Conservation (phyloP, 495 filamentous ascomycete genomes). For the Podospora appendiculata region DNA sequence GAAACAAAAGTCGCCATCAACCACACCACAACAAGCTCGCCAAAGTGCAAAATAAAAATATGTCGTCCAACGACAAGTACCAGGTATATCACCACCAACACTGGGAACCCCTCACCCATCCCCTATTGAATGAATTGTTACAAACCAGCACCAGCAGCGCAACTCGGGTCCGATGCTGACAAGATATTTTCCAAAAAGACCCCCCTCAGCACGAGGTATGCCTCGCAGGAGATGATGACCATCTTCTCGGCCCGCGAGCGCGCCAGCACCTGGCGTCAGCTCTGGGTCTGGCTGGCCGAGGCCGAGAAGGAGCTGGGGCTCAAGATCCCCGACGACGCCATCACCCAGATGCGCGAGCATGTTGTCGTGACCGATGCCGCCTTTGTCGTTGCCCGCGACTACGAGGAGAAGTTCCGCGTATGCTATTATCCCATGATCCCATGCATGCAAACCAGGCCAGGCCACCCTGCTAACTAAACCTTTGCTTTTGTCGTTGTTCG, state of each 20-base stretch:
- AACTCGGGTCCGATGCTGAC: not conserved
- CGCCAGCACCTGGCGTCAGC: conserved; percentile 67
- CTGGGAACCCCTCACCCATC: not conserved
- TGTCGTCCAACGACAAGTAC: not conserved
- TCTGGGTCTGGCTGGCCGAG: conserved; percentile 84
- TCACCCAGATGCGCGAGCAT: conserved; percentile 67
- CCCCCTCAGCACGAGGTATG: conserved; percentile 65
- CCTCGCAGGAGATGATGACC: conserved; percentile 49
- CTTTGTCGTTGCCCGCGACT: conserved; percentile 66
- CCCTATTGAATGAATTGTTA: not conserved
- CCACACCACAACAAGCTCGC: not conserved
- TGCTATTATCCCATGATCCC: not conserved
- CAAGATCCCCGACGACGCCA: conserved; percentile 60
- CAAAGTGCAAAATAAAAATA: not conserved
- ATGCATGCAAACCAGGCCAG: not conserved
- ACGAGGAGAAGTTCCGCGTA: conserved; percentile 47
- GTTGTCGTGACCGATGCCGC: conserved; percentile 68
- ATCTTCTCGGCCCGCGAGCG: conserved; percentile 67
- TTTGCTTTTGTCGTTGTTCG: too few species aligned
- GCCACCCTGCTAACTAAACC: too few species aligned
- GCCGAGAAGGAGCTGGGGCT: conserved; percentile 63
- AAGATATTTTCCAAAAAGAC: conserved; percentile 34
- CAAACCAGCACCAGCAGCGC: not conserved
- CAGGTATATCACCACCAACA: not conserved
- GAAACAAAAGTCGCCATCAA: not conserved